Conservation (phyloP, 2,329 filamentous ascomycete species). For the Diplodia seriata region DNA sequence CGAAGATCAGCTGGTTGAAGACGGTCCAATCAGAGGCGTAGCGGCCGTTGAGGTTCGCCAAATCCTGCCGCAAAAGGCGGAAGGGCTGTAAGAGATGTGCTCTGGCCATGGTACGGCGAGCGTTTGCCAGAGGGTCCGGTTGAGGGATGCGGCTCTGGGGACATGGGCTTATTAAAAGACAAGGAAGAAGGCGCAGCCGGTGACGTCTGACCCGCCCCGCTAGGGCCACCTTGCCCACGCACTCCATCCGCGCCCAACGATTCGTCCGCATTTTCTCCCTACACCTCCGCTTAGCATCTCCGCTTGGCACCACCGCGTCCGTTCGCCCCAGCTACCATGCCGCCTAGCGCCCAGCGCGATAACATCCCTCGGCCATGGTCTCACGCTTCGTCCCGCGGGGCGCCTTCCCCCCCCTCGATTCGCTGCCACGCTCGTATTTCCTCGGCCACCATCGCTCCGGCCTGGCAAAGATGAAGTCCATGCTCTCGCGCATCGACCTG, state of each 20-base stretch:
- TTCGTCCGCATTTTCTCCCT: constrained; percentile 4
- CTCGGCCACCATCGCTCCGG: constrained; percentile 90
- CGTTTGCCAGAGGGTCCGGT: constrained; percentile 4
- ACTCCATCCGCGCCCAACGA: not conserved
- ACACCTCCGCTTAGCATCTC: constrained; percentile 9
- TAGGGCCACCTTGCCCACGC: not conserved
- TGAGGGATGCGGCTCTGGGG: constrained; percentile 3
- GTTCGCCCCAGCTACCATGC: constrained; percentile 12
- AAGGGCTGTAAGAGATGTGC: constrained; percentile 40
- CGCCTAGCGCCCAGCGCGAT: not conserved
- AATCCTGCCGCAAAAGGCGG: constrained; percentile 44
- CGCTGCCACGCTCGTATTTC: constrained; percentile 88
- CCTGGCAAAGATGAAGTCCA: constrained; percentile 79
- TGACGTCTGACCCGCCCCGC: constrained; percentile 18
- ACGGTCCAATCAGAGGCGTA: constrained; percentile 48
- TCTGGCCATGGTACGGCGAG: constrained; percentile 13
- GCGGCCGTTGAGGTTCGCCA: constrained; percentile 40
- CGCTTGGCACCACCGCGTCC: constrained; percentile 5
- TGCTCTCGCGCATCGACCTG: constrained; percentile 81
- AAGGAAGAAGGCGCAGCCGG: constrained; percentile 4
- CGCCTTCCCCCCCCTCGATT: constrained; percentile 73
- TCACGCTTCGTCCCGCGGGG: constrained; percentile 74
- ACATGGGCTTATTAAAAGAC: not conserved
- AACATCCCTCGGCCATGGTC: constrained; percentile 37
- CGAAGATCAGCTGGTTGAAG: constrained; percentile 70